Evolutionary conservation across 176 grass and related monocot species (phyloP).

Genomic region (Pontederia crassipes): DNA sequence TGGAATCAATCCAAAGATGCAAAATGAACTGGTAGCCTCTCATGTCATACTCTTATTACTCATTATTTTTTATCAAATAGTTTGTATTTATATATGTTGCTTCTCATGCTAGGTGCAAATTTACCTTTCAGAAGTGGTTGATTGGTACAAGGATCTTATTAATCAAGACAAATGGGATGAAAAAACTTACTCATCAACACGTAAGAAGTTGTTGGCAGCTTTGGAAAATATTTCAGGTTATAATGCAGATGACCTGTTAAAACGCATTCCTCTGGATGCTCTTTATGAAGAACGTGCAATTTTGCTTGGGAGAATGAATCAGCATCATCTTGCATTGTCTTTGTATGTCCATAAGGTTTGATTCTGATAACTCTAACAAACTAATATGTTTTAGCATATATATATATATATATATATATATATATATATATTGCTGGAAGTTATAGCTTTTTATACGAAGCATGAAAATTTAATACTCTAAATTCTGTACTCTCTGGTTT

Average conservation of each 20-base stretch:
- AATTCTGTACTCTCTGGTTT: too few species aligned
- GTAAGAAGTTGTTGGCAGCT: slow-evolving; percentile 81
- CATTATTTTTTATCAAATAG: too few species aligned
- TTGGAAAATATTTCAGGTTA: slow-evolving; percentile 85
- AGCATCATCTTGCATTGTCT: slow-evolving; percentile 82
- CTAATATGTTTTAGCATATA: too few species aligned
- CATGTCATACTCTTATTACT: too few species aligned
- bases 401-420: too few species aligned
- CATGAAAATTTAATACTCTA: too few species aligned
- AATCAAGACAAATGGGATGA: slow-evolving; percentile 87
- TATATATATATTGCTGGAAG: too few species aligned
- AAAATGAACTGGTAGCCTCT: slow-evolving; percentile 83
- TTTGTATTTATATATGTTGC: background rate
- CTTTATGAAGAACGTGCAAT: slow-evolving; percentile 95
- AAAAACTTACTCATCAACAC: slow-evolving; percentile 69
- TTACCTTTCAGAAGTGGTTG: slow-evolving; percentile 96
- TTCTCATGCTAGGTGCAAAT: slow-evolving; percentile 75
- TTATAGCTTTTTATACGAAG: too few species aligned
- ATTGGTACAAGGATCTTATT: slow-evolving; percentile 74
- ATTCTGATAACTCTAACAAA: background rate
- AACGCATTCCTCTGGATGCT: slow-evolving; percentile 67
- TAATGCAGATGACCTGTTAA: slow-evolving; percentile 79
- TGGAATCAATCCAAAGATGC: slow-evolving; percentile 86
- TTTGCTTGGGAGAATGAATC: slow-evolving; percentile 89
- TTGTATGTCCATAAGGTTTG: slow-evolving; percentile 94